These are phyloP conservation scores for Plantago coronopus DNA, from an alignment of 305 asterid genomes.

Conservation along the genomic window DNA sequence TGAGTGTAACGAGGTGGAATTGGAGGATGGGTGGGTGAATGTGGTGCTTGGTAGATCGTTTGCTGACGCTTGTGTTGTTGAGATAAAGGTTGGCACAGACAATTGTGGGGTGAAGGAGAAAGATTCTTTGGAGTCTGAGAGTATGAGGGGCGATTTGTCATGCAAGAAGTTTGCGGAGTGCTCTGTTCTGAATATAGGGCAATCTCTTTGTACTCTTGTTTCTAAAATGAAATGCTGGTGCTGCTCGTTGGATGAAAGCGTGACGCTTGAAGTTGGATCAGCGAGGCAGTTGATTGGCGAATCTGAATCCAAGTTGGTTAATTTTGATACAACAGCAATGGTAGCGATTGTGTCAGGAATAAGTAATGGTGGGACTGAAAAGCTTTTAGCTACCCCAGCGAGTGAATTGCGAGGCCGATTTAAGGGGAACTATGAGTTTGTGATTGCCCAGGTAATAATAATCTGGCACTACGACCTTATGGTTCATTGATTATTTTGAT, in stretches of 20 bases:
- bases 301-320: slow-evolving; percentile 47
- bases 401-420: slow-evolving; percentile 61
- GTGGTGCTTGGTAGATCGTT: slow-evolving; percentile 53
- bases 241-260: slow-evolving; percentile 31
- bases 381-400: slow-evolving; percentile 63
- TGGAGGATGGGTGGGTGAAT: slow-evolving; percentile 60
- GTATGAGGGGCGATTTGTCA: slow-evolving; percentile 18
- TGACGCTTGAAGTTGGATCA: slow-evolving; percentile 27
- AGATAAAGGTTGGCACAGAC: slow-evolving; percentile 39
- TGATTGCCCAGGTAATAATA: slow-evolving; percentile 65
- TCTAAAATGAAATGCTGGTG: slow-evolving; percentile 55
- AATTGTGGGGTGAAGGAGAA: slow-evolving; percentile 19
- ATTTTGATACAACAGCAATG: slow-evolving; percentile 86
- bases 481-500: too few relatives aligned
- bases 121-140: slow-evolving; percentile 15
- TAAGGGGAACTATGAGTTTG: slow-evolving; percentile 74
- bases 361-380: slow-evolving; percentile 56
- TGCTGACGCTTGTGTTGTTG: slow-evolving; percentile 46
- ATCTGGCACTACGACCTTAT: background rate
- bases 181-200: slow-evolving; percentile 34
- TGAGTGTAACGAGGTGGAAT: slow-evolving; percentile 41
- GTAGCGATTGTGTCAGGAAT: slow-evolving; percentile 85
- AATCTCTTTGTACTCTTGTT: slow-evolving; percentile 49
- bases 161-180: slow-evolving; percentile 29
- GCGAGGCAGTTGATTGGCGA: slow-evolving; percentile 20